Evolutionary conservation across 768 basidiomycete genomes (phyloP).

Genomic region (Daedaleopsis nitida): DNA sequence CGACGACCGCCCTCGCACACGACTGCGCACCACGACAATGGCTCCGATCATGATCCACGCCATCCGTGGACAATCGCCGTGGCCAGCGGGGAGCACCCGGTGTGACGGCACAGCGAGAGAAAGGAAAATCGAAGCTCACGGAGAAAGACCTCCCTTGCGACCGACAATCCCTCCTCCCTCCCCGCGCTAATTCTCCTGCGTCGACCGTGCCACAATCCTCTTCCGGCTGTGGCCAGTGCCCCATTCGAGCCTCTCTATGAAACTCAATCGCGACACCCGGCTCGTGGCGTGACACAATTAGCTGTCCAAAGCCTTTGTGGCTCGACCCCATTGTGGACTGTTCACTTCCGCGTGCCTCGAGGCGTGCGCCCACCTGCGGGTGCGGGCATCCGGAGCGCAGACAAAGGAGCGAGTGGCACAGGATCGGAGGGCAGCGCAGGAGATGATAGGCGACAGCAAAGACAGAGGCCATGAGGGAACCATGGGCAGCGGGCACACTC

Average conservation of each 20-base stretch:
- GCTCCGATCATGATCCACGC: background rate
- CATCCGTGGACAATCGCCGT: no score
- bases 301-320: slow-evolving; percentile 9
- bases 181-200: background rate
- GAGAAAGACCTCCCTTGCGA: background rate
- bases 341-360: background rate
- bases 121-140: background rate
- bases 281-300: slow-evolving; percentile 10
- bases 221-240: background rate
- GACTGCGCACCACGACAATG: no score
- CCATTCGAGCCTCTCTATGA: background rate
- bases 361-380: no score
- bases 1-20: no score
- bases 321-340: background rate
- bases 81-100: no score
- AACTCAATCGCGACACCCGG: background rate
- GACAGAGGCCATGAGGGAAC: background rate
- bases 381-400: background rate
- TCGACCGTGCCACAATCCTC: slow-evolving; percentile 17
- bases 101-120: no score
- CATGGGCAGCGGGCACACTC: background rate
- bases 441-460: slow-evolving; percentile 11
- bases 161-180: background rate
- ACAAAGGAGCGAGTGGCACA: slow-evolving; percentile 2
- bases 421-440: background rate